Evolutionary conservation across 257 asterid species (phyloP), one percentile per base, ranked within the genome.

Genomic region (Nicotiana undulata): DNA sequence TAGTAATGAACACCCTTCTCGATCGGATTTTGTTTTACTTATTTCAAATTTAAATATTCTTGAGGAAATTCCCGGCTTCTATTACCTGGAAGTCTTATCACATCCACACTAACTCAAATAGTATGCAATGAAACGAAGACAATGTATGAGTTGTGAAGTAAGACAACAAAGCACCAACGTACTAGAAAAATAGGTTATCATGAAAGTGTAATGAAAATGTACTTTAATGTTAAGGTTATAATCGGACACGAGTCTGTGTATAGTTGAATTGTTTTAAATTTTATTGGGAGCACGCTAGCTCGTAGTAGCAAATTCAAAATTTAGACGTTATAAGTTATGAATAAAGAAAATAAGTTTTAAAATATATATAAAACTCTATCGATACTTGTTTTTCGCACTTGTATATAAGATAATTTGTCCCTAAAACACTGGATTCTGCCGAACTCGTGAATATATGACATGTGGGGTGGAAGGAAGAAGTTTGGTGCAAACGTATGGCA

Each of bases 371-470:
- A 4, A 63, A 63, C 16, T 63, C 4, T 29, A 15, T 63, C 0
- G 5, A 63, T 28, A 63, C 7, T 28, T 6, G 6, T 3, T 63
- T 31, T 18, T 8, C 0, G 3, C 24, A 31, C 1, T 3, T 31
- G 5, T 1, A 63, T 29, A 28, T 63, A 11, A 1, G 11, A 3
- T n/a, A n/a, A n/a, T 3, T 24, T 0, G 0, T 46, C 9, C 2
- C 34, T 0, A 17, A 32, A 65, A 16, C 0, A 3, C 0, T 9
- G 0, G 5, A 67, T 67, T 34, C 0, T 44, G n/a, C 0, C 3
- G 1, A 31, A 46, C 44, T 22, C 9, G 1, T 4, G 51, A 49
- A 8, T 3, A 9, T 16, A 17, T n/a, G 6, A 3, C 22, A 6
- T 12, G 46, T 46, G n/a, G 72, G 8, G 58, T 7, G 46, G 24